Percentiles rank a stretch among this genome's conserved stretches.
phyloP scores from a whole-genome alignment of 2,329 filamentous ascomycete genomes.

The Ascosphaera aggregata region DNA sequence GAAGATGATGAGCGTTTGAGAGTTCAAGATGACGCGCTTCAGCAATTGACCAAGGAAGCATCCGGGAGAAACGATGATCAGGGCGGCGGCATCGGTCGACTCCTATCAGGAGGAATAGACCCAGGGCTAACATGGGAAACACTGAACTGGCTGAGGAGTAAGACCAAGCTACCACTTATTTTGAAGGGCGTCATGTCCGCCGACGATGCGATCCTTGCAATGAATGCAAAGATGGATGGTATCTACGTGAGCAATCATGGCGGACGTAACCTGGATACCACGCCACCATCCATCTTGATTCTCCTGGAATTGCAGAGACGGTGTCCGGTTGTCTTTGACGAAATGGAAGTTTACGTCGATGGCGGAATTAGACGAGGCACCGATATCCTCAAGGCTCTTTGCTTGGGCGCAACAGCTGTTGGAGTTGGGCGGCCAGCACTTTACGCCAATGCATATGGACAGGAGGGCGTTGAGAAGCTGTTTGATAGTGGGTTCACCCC shows the following conservation, averaged over 20 bases:
- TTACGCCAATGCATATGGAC: conserved; percentile 30
- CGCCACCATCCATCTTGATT: conserved; percentile 25
- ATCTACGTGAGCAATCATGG: conserved; percentile 36
- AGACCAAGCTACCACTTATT: conserved; percentile 28
- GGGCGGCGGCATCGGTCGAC: conserved; percentile 27
- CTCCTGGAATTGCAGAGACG: conserved; percentile 28
- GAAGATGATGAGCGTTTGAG: conserved; percentile 33
- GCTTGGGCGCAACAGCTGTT: conserved; percentile 29
- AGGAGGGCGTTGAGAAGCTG: conserved; percentile 30
- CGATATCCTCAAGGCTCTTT: conserved; percentile 31
- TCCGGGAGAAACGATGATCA: conserved; percentile 26
- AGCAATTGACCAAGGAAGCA: conserved; percentile 21
- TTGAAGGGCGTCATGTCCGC: conserved; percentile 34
- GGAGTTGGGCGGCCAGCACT: conserved; percentile 30
- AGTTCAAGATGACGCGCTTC: conserved; percentile 18
- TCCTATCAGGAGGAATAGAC: conserved; percentile 30
- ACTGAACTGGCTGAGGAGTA: conserved; percentile 27
- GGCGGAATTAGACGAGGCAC: conserved; percentile 30
- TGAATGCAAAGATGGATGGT: conserved; percentile 27
- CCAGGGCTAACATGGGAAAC: conserved; percentile 29
- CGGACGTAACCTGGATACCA: conserved; percentile 30
- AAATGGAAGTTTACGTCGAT: conserved; percentile 30
- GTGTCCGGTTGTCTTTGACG: conserved; percentile 26
- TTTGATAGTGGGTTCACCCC: conserved; percentile 26
- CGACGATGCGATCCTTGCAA: conserved; percentile 29